Evolutionary conservation across 2,329 filamentous ascomycete genomes (phyloP), one percentile per base, ranked within the genome.

Genomic region (Teratosphaeria viscida): DNA sequence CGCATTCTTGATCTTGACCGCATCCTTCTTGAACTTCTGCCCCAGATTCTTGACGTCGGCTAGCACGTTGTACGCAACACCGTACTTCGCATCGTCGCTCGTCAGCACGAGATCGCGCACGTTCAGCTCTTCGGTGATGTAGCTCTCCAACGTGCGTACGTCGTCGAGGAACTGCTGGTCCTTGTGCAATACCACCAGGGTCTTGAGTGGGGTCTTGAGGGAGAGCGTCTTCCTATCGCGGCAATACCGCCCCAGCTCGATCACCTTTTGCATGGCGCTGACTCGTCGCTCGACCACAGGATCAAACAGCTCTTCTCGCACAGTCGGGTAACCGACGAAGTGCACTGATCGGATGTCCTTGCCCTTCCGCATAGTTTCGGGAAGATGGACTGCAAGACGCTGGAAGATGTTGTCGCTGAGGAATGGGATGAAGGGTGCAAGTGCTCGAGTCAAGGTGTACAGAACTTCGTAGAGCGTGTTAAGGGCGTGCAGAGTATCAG

Each of bases 21-120:
- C 89, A 69, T 96, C 92, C 76, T 96, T 96, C 81, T 95, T 95
- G 67, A 97, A 82, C 78, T 97, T 97, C 83, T 96, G 96, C 65
- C 94, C 94, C 16, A 99, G 81, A 2, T 89, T 88, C 14, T 94
- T 91, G 88, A 94, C 96, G 74, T 99, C 94, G 7, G 91, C 92
- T 47, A 83, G 85, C 16, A 92, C 90, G 62, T 88, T 90, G 77
- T 96, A 95, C 71, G 94, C 87, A 54, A 99, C 91, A 58, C 91
- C 89, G 78, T 96, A 96, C 72, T 88, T 89, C 59, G 85, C 87
- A 76, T 97, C 94, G 64, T 97, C 91, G 7, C 84, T 86, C 2
- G 90, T 90, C 57, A 96, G 81, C 11, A 96, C 79, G 32, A 97
- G 79, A 63, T 96, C 89, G 63, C 88, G 85, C 55, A 99, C 82